Evolutionary conservation across 805 yeast genomes (phyloP).

Genomic region (Candida suzukii): DNA sequence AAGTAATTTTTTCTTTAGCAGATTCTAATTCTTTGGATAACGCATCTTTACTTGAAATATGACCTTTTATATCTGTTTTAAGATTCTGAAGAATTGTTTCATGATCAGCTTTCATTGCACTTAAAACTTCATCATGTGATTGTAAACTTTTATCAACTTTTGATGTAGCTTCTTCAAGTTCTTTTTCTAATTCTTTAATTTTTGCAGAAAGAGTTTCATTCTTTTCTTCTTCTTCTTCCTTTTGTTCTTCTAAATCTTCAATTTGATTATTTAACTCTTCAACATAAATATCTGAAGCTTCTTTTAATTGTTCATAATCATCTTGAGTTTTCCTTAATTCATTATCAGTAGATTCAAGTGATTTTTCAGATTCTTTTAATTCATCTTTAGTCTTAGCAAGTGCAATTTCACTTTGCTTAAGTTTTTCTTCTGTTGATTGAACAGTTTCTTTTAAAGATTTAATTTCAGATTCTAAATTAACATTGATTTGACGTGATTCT

Average conservation of each 20-base stretch:
- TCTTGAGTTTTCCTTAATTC: slow-evolving; percentile 15
- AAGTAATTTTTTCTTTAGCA: not conserved
- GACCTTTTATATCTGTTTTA: not conserved
- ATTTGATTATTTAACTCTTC: slow-evolving; percentile 11
- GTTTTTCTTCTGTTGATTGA: slow-evolving; percentile 12
- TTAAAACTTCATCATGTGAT: slow-evolving; percentile 1
- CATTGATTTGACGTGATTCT: slow-evolving; percentile 18
- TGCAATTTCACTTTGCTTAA: slow-evolving; percentile 14
- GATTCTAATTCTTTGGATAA: not conserved
- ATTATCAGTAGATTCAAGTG: slow-evolving; percentile 7
- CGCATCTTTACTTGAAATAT: not conserved
- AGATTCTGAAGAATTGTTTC: not conserved
- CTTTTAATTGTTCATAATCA: slow-evolving; percentile 13
- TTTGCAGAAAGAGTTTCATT: slow-evolving; percentile 7
- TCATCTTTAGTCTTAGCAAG: slow-evolving; percentile 13
- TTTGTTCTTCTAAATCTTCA: slow-evolving; percentile 12
- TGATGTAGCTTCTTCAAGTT: slow-evolving; percentile 3
- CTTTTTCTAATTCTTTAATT: slow-evolving; percentile 26
- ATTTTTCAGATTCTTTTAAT: slow-evolving; percentile 10
- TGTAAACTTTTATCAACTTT: not conserved
- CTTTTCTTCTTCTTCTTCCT: slow-evolving; percentile 4
- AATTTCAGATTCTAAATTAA: slow-evolving; percentile 15
- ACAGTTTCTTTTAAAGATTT: slow-evolving; percentile 5
- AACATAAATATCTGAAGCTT: slow-evolving; percentile 13
- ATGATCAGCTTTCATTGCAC: not conserved